Conservation (phyloP, 768 basidiomycete genomes). For the Paxillus rubicundulus region DNA sequence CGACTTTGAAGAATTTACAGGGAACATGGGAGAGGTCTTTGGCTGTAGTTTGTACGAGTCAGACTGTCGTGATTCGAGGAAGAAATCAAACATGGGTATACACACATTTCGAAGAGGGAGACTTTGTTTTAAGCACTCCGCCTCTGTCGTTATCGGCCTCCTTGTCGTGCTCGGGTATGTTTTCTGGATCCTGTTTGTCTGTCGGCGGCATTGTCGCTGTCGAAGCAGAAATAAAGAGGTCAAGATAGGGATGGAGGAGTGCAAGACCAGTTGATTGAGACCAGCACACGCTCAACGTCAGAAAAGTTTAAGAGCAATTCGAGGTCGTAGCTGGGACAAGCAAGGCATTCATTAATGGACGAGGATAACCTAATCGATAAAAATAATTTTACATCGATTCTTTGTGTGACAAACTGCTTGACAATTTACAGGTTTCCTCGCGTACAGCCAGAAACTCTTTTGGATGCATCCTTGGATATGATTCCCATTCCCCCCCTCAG, state of each 20-base stretch:
- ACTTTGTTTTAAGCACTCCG: slow-evolving; percentile 20
- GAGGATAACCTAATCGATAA: slow-evolving; percentile 2
- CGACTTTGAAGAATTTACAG: slow-evolving; percentile 96
- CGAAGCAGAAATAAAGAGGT: background rate
- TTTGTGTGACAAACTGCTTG: background rate
- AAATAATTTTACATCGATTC: slow-evolving; percentile 1
- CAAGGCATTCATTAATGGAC: slow-evolving; percentile 10
- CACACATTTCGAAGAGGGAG: slow-evolving; percentile 33
- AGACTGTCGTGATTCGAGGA: background rate
- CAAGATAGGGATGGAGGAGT: background rate
- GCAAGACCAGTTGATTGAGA: background rate
- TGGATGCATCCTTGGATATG: too few species aligned
- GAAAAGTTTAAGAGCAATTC: background rate
- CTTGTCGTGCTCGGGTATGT: slow-evolving; percentile 12
- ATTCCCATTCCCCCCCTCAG: too few species aligned
- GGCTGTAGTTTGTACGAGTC: background rate
- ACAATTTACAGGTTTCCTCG: too few species aligned
- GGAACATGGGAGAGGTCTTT: slow-evolving; percentile 95
- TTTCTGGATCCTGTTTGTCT: slow-evolving; percentile 22
- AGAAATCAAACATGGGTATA: slow-evolving; percentile 6
- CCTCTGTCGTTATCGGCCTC: slow-evolving; percentile 23
- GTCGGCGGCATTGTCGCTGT: slow-evolving; percentile 19
- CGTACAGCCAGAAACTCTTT: too few species aligned
- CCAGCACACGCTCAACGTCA: background rate
- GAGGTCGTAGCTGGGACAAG: background rate